Evolutionary conservation across 192 early-diverging fungal genomes (phyloP).

Genomic region (Coemansia sp.): DNA sequence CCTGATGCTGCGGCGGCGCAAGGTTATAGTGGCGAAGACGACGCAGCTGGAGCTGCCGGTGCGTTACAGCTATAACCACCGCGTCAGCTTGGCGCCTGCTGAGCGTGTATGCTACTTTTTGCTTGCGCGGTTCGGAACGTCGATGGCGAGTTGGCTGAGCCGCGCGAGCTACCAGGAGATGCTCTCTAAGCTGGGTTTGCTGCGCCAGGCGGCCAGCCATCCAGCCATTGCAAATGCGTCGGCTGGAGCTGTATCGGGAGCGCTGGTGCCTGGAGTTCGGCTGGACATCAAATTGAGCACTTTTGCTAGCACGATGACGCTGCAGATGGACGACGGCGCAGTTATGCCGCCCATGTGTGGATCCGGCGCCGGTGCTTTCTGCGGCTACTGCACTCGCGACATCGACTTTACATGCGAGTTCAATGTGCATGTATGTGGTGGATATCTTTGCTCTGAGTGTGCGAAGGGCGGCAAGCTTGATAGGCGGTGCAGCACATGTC

Average conservation of each 20-base stretch:
- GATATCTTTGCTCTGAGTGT: not conserved
- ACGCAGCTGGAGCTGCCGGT: conserved; percentile 59
- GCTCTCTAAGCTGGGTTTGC: conserved; percentile 15
- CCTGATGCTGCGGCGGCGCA: conserved; percentile 69
- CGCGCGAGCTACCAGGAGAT: no score
- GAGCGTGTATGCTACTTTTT: conserved; percentile 43
- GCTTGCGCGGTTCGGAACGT: no score
- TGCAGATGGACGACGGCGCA: not conserved
- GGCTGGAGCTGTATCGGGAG: not conserved
- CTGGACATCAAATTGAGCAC: not conserved
- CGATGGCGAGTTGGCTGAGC: no score
- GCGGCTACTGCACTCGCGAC: not conserved
- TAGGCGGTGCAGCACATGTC: not conserved
- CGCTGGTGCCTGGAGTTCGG: not conserved
- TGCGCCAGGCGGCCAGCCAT: not conserved
- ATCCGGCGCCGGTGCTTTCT: not conserved
- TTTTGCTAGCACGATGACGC: not conserved
- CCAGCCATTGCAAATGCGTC: not conserved
- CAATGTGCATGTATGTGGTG: not conserved
- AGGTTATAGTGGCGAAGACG: conserved; percentile 63
- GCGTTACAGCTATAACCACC: conserved; percentile 23
- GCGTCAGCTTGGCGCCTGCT: conserved; percentile 33
- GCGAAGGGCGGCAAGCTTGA: not conserved
- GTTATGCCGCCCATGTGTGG: not conserved
- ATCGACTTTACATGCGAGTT: not conserved